phyloP scores from a whole-genome alignment of 306 rosid species.

The Castanopsis chinensis region DNA sequence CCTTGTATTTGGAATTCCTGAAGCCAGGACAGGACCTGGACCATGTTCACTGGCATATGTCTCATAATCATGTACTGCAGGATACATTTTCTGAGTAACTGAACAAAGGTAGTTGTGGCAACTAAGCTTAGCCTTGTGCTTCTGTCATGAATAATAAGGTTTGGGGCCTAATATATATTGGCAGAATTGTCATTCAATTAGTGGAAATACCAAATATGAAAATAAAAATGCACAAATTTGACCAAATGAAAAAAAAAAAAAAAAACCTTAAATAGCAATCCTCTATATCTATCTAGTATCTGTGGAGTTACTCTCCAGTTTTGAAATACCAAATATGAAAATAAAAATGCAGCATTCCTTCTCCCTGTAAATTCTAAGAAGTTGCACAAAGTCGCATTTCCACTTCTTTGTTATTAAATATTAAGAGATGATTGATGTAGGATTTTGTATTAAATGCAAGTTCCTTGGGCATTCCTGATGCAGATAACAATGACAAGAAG shows the following conservation, averaged over 20 bases:
- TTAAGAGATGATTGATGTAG: no score
- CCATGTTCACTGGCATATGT: slow-evolving; percentile 21
- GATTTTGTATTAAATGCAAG: no score
- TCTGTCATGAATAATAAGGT: background rate
- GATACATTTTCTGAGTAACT: slow-evolving; percentile 36
- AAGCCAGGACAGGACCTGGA: slow-evolving; percentile 20
- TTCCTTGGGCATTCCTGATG: no score
- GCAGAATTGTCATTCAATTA: background rate
- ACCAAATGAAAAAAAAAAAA: no score
- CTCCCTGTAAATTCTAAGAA: background rate
- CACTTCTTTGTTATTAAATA: no score
- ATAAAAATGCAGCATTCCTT: background rate
- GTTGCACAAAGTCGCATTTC: background rate
- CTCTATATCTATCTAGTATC: background rate
- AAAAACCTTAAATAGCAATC: no score
- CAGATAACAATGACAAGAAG: no score
- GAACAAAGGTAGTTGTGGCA: background rate
- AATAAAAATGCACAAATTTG: no score
- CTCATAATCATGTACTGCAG: slow-evolving; percentile 28
- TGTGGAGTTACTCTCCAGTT: background rate
- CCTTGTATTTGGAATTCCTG: slow-evolving; percentile 31
- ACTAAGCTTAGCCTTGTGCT: background rate
- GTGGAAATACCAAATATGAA: background rate
- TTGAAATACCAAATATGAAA: no score
- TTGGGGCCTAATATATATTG: background rate